Base-by-base conservation (phyloP, 192 early-diverging fungal species). In the Podila clonocystis region DNA sequence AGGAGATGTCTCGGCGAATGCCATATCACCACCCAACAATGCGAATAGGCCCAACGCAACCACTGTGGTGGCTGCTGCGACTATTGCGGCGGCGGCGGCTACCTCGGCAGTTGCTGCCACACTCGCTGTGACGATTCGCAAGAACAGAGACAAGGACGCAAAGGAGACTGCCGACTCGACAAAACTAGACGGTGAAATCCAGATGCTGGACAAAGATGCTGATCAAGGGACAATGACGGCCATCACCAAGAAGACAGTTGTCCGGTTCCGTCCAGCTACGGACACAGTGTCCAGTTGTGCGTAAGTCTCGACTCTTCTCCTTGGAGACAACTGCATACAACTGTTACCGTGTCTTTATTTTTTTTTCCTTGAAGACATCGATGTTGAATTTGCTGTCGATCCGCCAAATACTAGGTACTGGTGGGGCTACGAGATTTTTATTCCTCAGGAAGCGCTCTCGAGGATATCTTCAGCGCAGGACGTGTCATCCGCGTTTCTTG, bases 391-490 rank as follows among this genome's bases (percentile, higher is more conserved):
- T 22, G 5, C 4, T 41, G 33, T 31, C 28, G 45, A 41, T 28
- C 30, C 41, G 62, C 66, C 22, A 48, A 36, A 38, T 11, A 61
- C 36, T 73, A 68, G 70, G 1, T 82, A 74, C 48, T 85, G 84
- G 84, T 85, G 84, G 84, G 84, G 84, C 13, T 85, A 85, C 50
- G 84, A 85, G 52, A 74, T 85, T 41, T 85, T 82, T 38, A 77
- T 85, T 1, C 84, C 84, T 30, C 70, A 82, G 62, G 67, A 64
- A 17, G 79, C 79, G 34, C 73, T 85, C 31, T 72, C 79, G 5
- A 50, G 84, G 48, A 78, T 85, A 13, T 68, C 72, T 41, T 82
- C 79, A 45, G 84, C 84, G 7, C 79, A 85, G 38, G 82, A 72
- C 34, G 84, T 85, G 15, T 70, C 79, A 6, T 52, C 71, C 2